These are phyloP conservation scores for Aeschynomene evenia DNA, from an alignment of 306 rosid species.

Conservation along the genomic window DNA sequence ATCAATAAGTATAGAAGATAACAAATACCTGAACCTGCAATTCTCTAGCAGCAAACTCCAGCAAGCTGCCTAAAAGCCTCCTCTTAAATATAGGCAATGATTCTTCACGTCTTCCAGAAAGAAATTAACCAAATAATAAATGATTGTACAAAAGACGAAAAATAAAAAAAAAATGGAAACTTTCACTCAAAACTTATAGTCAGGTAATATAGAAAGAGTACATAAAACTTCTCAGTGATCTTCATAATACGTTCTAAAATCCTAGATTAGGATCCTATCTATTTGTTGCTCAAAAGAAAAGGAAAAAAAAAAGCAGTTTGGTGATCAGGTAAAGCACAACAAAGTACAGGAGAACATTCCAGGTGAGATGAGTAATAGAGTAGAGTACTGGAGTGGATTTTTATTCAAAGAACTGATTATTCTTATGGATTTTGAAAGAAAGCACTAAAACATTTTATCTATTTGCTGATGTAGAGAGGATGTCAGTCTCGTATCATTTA, in stretches of 20 bases:
- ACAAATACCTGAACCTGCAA: conserved; percentile 89
- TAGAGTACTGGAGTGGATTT: neutral
- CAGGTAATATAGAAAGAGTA: conserved; percentile 7
- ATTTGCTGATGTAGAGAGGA: no score
- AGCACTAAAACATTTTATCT: no score
- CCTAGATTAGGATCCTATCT: conserved; percentile 14
- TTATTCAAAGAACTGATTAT: neutral
- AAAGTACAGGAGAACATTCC: neutral
- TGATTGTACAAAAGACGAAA: conserved; percentile 23
- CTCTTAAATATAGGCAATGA: conserved; percentile 88
- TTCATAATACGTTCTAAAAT: conserved; percentile 15
- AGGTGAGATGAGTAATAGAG: neutral
- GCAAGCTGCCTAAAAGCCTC: conserved; percentile 84
- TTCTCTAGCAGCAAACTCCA: conserved; percentile 95
- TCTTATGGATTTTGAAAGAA: no score
- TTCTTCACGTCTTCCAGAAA: conserved; percentile 81
- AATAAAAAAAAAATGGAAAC: conserved; percentile 11
- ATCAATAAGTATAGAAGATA: conserved; percentile 13
- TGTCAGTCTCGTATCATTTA: no score
- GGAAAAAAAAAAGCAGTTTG: no score
- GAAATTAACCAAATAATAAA: conserved; percentile 36
- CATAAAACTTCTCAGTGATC: conserved; percentile 21
- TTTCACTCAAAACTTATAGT: conserved; percentile 1
- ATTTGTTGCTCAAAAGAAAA: neutral
- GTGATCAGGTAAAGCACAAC: neutral